These are phyloP conservation scores for Curvularia sp. DNA, from an alignment of 2,329 filamentous ascomycete genomes.

Conservation along the genomic window DNA sequence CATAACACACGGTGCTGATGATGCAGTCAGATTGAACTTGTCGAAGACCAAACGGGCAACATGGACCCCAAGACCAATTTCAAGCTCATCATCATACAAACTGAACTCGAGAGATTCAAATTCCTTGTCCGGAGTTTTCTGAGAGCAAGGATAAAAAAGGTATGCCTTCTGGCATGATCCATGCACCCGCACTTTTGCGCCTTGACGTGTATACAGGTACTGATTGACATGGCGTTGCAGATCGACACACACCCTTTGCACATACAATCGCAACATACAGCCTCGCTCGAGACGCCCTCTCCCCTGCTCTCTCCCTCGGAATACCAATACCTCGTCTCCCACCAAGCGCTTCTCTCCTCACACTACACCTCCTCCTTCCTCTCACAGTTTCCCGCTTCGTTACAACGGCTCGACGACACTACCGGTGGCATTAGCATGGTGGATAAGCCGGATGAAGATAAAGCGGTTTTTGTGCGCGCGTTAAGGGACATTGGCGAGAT, in stretches of 20 bases:
- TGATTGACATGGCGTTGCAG: slow-evolving; percentile 49
- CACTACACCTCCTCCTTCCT: slow-evolving; percentile 90
- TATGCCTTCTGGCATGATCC: slow-evolving; percentile 45
- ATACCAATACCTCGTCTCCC: slow-evolving; percentile 79
- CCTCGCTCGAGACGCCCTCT: slow-evolving; percentile 58
- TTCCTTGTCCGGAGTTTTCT: slow-evolving; percentile 86
- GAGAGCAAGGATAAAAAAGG: slow-evolving; percentile 86
- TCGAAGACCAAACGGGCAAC: slow-evolving; percentile 73
- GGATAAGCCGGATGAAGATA: slow-evolving; percentile 81
- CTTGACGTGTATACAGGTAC: neutral
- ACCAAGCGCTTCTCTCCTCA: slow-evolving; percentile 81
- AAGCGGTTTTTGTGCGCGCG: slow-evolving; percentile 83
- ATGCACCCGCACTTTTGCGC: neutral
- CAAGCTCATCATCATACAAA: slow-evolving; percentile 91
- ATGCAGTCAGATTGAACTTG: slow-evolving; percentile 55
- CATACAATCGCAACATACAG: slow-evolving; percentile 63
- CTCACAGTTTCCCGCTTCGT: slow-evolving; percentile 74
- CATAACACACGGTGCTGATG: slow-evolving; percentile 25
- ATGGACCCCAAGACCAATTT: slow-evolving; percentile 94
- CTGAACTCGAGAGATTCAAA: slow-evolving; percentile 92
- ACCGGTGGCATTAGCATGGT: slow-evolving; percentile 92
- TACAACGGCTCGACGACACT: slow-evolving; percentile 90
- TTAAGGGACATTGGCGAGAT: slow-evolving; percentile 67
- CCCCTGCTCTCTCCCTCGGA: slow-evolving; percentile 75
- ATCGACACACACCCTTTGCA: slow-evolving; percentile 80